A percentile compares a stretch with the other conserved stretches of the same genome.
Evolutionary conservation across 257 asterid species (phyloP).

Genomic region (Mentha longifolia): DNA sequence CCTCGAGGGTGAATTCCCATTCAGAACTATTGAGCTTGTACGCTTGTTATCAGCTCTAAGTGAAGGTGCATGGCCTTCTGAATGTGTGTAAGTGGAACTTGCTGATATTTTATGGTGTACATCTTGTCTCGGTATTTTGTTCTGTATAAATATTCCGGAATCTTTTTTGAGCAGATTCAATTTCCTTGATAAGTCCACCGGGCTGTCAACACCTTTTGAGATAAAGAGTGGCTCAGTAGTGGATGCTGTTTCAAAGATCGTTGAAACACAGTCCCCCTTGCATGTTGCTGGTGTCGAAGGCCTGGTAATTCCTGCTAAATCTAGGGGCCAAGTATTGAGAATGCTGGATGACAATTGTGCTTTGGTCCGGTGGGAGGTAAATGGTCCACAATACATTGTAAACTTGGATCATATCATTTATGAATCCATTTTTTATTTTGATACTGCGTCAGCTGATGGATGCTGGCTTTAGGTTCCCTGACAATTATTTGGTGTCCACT

Average conservation of each 20-base stretch:
- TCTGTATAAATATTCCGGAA: constrained; percentile 19
- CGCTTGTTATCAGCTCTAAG: constrained; percentile 77
- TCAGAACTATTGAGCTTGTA: constrained; percentile 64
- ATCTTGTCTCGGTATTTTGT: neutral
- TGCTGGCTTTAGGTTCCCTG: constrained; percentile 8
- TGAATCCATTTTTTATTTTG: neutral
- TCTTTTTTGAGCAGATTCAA: constrained; percentile 62
- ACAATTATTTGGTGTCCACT: neutral
- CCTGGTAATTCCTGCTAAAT: constrained; percentile 71
- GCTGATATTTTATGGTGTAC: constrained; percentile 19
- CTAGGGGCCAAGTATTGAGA: constrained; percentile 83
- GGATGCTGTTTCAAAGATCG: constrained; percentile 57
- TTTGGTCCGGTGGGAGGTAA: constrained; percentile 97
- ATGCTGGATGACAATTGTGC: constrained; percentile 66
- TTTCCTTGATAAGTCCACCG: constrained; percentile 84
- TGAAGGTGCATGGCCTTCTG: constrained; percentile 95
- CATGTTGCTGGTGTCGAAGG: constrained; percentile 77
- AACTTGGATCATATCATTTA: constrained; percentile 6
- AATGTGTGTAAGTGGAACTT: constrained; percentile 85
- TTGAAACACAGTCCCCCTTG: constrained; percentile 58
- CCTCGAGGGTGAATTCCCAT: constrained; percentile 93
- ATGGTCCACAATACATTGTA: constrained; percentile 10
- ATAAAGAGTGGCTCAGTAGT: constrained; percentile 52
- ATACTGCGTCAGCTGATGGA: constrained; percentile 8
- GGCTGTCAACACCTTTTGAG: constrained; percentile 80